Evolutionary conservation across 2,329 filamentous ascomycete genomes (phyloP).

Genomic region (Neoarthrinium moseri): DNA sequence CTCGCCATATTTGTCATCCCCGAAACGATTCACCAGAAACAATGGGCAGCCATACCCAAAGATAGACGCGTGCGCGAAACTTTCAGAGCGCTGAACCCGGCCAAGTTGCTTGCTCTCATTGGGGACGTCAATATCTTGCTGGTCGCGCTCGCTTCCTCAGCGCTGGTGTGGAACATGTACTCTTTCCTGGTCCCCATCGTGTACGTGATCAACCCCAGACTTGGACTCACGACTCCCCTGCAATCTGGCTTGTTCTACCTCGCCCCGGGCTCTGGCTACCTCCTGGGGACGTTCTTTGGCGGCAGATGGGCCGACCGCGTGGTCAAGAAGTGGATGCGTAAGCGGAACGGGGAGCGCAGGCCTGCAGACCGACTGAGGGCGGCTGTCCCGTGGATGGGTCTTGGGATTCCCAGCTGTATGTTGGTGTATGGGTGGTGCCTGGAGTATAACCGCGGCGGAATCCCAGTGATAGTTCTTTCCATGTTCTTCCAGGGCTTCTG

Average conservation of each 20-base stretch:
- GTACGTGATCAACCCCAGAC: constrained; percentile 74
- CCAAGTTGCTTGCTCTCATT: constrained; percentile 21
- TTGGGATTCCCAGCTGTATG: constrained; percentile 61
- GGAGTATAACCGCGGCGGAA: constrained; percentile 51
- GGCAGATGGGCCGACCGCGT: constrained; percentile 68
- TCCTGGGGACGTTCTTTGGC: constrained; percentile 67
- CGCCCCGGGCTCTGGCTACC: constrained; percentile 68
- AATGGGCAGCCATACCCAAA: constrained; percentile 42
- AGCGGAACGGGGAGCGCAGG: constrained; percentile 56
- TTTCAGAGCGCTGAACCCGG: constrained; percentile 31
- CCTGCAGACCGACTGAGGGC: constrained; percentile 68
- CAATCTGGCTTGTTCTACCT: constrained; percentile 73
- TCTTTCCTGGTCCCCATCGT: constrained; percentile 65
- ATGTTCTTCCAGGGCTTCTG: constrained; percentile 44
- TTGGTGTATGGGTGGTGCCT: constrained; percentile 66
- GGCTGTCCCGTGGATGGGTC: constrained; percentile 54
- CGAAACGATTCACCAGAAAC: constrained; percentile 60
- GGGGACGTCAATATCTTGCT: constrained; percentile 17
- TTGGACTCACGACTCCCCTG: constrained; percentile 65
- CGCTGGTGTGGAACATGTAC: constrained; percentile 52
- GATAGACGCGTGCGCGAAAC: constrained; percentile 28
- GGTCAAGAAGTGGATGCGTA: constrained; percentile 63
- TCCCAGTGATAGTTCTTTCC: constrained; percentile 33
- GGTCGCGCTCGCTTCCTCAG: constrained; percentile 48
- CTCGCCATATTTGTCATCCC: constrained; percentile 25